Evolutionary conservation across 805 yeast species (phyloP), one percentile per base, ranked within the genome.

Genomic region (Vanderwaltozyma yarrowii): DNA sequence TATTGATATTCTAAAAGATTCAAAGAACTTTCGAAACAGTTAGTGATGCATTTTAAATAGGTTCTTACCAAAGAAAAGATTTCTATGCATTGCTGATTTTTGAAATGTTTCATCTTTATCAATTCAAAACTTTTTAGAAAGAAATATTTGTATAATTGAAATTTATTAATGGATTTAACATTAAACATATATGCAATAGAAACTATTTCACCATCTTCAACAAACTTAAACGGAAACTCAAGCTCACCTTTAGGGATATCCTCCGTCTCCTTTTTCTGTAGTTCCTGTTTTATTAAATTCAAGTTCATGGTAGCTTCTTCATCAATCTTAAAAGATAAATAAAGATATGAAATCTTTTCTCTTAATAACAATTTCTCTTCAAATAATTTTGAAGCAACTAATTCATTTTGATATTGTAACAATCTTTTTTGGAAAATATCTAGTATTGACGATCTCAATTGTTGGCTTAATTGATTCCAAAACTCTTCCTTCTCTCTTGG

Each of bases 351-450:
- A 15, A 53, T 32, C 15, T 46, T 50, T 40, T 58, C 62, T 32
- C 54, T 43, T 8, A 52, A 32, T 5, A 36, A 26, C 7, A 50
- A 23, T 15, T 38, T 28, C 32, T 51, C 43, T 33, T 44, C 32
- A 37, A 40, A 21, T 20, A 12, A 32, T 24, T 11, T 28, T 32
- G 24, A 26, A 9, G 24, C 35, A 23, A 29, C 33, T 9, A 52
- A 30, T 30, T 27, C 28, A 32, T 37, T 36, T 16, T 38, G 35
- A 30, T 52, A 36, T 30, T 38, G 32, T 7, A 35, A 36, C 13
- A 52, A 39, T 31, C 64, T 44, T 34, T 42, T 35, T 33, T 56
- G 54, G 25, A 59, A 56, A n/a, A 53, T 48, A 16, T 45, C 47
- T 24, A 59, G 28, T 11, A 56, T 27, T 13, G 40, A 45, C 5